Conservation (phyloP, 257 asterid species). For the Knoxia roxburghii region DNA sequence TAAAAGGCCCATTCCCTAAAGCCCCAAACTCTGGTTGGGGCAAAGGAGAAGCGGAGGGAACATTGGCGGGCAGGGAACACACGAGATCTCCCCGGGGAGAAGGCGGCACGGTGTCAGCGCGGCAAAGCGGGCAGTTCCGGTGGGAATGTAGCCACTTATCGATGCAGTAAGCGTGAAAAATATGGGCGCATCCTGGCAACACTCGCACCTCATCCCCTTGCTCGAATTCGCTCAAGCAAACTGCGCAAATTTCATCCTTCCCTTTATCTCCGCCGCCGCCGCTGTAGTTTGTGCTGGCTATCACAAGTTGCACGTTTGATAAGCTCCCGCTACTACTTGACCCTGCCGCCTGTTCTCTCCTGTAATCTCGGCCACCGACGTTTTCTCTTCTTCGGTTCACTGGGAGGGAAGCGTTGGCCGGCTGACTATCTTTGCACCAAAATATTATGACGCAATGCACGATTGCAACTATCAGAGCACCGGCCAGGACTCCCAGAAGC, state of each 20-base stretch:
- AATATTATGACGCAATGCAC: conserved; percentile 29
- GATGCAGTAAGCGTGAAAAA: conserved; percentile 26
- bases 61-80: neutral
- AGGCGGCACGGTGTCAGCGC: conserved; percentile 30
- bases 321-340: conserved; percentile 7
- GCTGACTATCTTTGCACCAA: conserved; percentile 9
- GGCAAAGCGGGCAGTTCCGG: conserved; percentile 51
- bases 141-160: conserved; percentile 49
- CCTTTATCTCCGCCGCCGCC: conserved; percentile 27
- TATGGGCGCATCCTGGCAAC: conserved; percentile 25
- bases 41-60: neutral
- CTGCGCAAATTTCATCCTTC: conserved; percentile 40
- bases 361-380: neutral
- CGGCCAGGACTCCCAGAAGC: conserved; percentile 50
- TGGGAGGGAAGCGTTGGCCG: neutral
- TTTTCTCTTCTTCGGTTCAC: conserved; percentile 6
- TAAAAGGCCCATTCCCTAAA: too few relatives aligned
- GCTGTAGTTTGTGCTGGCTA: conserved; percentile 23
- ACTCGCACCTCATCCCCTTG: conserved; percentile 31
- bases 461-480: conserved; percentile 41
- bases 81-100: neutral
- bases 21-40: neutral
- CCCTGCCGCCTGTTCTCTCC: neutral
- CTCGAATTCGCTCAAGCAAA: conserved; percentile 27
- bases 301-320: conserved; percentile 24